Conservation (phyloP, 768 basidiomycete species). For the Cystobasidium tubakii region DNA sequence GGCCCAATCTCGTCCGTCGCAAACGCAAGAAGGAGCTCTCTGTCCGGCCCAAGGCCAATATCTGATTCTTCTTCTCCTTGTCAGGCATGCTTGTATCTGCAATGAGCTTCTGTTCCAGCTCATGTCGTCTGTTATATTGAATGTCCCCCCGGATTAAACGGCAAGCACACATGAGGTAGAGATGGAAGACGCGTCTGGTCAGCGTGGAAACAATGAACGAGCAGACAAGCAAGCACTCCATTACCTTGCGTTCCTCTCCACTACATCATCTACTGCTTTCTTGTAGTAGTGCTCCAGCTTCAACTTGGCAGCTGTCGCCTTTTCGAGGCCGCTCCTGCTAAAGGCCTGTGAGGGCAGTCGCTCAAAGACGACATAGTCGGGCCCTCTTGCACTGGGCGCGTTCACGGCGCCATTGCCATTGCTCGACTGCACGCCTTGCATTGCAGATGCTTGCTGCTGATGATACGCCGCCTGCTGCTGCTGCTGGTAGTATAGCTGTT, state of each 20-base stretch:
- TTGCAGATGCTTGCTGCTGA: background rate
- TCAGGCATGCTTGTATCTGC: slow-evolving; percentile 66
- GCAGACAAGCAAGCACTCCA: background rate
- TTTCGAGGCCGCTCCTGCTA: slow-evolving; percentile 71
- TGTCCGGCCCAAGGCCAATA: slow-evolving; percentile 75
- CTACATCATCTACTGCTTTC: slow-evolving; percentile 88
- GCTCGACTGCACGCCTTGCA: slow-evolving; percentile 24
- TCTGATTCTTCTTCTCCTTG: slow-evolving; percentile 76
- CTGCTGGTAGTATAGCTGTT: slow-evolving; percentile 20
- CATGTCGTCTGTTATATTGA: slow-evolving; percentile 63
- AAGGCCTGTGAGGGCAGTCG: slow-evolving; percentile 64
- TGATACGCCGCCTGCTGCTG: slow-evolving; percentile 33
- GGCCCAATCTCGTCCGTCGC: slow-evolving; percentile 76
- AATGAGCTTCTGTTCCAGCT: slow-evolving; percentile 73
- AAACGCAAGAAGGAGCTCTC: slow-evolving; percentile 83
- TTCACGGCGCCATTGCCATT: slow-evolving; percentile 14
- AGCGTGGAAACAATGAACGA: background rate
- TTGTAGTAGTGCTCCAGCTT: slow-evolving; percentile 97
- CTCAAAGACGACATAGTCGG: slow-evolving; percentile 91
- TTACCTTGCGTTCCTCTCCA: slow-evolving; percentile 85
- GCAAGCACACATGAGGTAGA: background rate
- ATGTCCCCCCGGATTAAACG: background rate
- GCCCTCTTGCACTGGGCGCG: slow-evolving; percentile 19
- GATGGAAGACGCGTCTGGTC: slow-evolving; percentile 1
- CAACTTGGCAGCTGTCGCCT: slow-evolving; percentile 80